A percentile compares a stretch with the other conserved stretches of the same genome.
These are phyloP conservation scores for Amanita fuliginea DNA, from an alignment of 768 basidiomycete genomes.

Conservation along the genomic window DNA sequence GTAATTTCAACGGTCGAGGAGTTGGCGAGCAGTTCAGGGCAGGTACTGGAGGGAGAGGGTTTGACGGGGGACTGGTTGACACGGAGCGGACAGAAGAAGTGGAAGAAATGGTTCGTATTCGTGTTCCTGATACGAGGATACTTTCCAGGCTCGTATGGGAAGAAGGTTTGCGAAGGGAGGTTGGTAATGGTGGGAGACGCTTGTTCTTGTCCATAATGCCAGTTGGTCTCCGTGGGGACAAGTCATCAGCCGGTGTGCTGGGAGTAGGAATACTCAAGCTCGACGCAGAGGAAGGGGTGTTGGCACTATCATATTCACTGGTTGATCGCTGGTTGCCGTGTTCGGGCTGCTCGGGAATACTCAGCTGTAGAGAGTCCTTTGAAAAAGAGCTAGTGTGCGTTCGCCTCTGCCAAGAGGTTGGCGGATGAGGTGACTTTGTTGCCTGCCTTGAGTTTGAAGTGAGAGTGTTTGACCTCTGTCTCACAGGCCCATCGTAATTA, in stretches of 20 bases:
- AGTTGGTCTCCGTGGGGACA: conserved; percentile 6
- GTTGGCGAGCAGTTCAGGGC: not conserved
- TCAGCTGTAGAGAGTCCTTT: conserved; percentile 15
- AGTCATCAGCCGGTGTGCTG: conserved; percentile 21
- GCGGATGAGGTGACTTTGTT: conserved; percentile 9
- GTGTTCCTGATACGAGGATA: conserved; percentile 7
- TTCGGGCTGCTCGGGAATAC: conserved; percentile 10
- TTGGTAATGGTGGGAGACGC: conserved; percentile 22
- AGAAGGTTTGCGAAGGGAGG: conserved; percentile 10
- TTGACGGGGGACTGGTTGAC: not conserved
- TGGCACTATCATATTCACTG: conserved; percentile 10
- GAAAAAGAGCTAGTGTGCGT: conserved; percentile 10
- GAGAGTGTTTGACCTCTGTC: conserved; percentile 6
- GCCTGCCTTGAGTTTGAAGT: conserved; percentile 2
- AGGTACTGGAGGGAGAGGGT: conserved; percentile 10
- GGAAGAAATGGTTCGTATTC: conserved; percentile 3
- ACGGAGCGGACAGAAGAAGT: conserved; percentile 4
- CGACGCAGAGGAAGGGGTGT: conserved; percentile 23
- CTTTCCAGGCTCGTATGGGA: conserved; percentile 4
- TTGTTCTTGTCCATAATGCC: conserved; percentile 20
- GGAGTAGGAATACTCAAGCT: conserved; percentile 24
- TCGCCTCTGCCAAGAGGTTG: conserved; percentile 15
- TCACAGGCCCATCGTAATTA: conserved; percentile 6
- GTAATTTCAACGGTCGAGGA: conserved; percentile 5
- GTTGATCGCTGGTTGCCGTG: conserved; percentile 2